Base-by-base conservation (phyloP, 208 protist genomes). In the Naegleria lovaniensis region DNA sequence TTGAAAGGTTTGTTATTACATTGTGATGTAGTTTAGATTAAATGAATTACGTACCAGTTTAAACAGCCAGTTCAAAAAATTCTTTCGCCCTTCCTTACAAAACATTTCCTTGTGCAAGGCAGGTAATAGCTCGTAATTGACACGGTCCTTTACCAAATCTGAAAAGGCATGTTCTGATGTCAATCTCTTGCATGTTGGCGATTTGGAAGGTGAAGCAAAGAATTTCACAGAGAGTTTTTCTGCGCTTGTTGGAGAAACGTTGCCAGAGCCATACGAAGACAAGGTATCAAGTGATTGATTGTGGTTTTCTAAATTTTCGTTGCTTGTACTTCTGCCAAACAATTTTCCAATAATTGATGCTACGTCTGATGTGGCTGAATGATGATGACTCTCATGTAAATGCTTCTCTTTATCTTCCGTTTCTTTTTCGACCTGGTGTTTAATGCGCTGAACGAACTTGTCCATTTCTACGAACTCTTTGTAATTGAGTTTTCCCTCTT, bases 391-490 rank as follows among this genome's bases (percentile, higher is more conserved):
- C n/a, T 52, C 22, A 29, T 87, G 40, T 16, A 51, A 19, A 87
- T 87, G 40, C 5, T 52, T 40, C 22, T 88, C n/a, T n/a, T 88
- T 36, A 7, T 40, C 15, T 51, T 88, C 43, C 15, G 9, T 52
- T 88, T 88, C n/a, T 29, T 88, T 88, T 58, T 40, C 43, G 22
- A 33, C 39, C 55, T 88, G 39, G 4, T 88, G 19, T 88, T 58
- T 29, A 38, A 88, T 88, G 19, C 43, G 33, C 25, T 88, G 85
- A 36, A 88, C 85, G 38, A 88, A 88, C n/a, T 88, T 88, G 11
- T 88, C 85, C 41, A 88, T 48, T 58, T 88, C 85, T 38, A 36
- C 16, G 33, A 58, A 88, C 36, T 88, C 85, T 58, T 88, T 88
- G 29, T 40, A 88, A 58, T 88, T 88, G 0, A 88, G 41, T 33